Base-by-base conservation (phyloP, 257 asterid genomes). In the Jasminum sambac region DNA sequence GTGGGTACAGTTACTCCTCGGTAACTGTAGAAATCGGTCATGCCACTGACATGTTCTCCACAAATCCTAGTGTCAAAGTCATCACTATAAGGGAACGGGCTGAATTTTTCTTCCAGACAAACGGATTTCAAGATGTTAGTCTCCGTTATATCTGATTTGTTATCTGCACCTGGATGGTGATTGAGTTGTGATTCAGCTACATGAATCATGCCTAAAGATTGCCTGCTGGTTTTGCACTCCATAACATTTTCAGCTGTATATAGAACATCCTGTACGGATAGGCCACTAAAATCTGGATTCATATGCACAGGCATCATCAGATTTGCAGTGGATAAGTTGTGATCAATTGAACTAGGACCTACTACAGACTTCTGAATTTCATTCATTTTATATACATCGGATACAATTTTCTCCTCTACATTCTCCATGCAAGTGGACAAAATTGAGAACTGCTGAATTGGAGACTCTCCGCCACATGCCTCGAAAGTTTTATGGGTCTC, bases 271-370 rank as follows among this genome's bases (percentile, higher is more conserved):
- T 63, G 21, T 59, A 39, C 71, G 8, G 80, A 74, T 39, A 79
- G 25, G 74, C 78, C 71, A 77, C 79, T 76, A 62, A 79, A 71
- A 76, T 87, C 83, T 37, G 82, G 88, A 77, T 81, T 73, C 77
- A 44, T 67, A 66, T 19, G 30, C 30, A 69, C 74, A 38, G 89
- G 80, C 68, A 77, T 74, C 73, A 79, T 68, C 24, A 76, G 89
- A 68, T 64, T 64, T 19, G 77, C 30, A 61, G 25, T 67, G 48
- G 72, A 52, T 43, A 75, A 38, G 76, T 80, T 43, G 65, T 72
- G 76, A 50, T 74, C 76, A 57, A 68, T 77, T 67, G 78, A 23
- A 44, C 41, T 60, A 65, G 63, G 71, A 66, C 69, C 60, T 41
- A 52, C 66, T 40, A 74, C 58, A 25, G 74, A 70, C 72, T 72